A percentile compares a stretch with the other conserved stretches of the same genome.
These are phyloP conservation scores for Pisolithus tinctorius DNA, from an alignment of 768 basidiomycete genomes.

Conservation along the genomic window DNA sequence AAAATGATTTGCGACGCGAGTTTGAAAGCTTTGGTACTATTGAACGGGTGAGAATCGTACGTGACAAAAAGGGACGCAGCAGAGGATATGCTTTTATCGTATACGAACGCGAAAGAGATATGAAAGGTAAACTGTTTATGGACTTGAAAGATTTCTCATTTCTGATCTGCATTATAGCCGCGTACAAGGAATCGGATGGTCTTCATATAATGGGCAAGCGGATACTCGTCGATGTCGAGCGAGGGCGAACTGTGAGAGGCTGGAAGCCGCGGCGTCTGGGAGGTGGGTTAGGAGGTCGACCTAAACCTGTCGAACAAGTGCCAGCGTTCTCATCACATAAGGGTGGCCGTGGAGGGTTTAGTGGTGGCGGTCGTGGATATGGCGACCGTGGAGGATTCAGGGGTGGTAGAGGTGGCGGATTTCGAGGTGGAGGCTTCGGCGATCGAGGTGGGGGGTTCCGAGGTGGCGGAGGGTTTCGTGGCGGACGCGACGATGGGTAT, in stretches of 20 bases:
- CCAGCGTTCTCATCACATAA: conserved; percentile 25
- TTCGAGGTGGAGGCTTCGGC: conserved; percentile 38
- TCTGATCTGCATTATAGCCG: conserved; percentile 42
- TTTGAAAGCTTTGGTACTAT: conserved; percentile 95
- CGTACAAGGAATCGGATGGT: conserved; percentile 98
- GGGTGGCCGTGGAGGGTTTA: conserved; percentile 34
- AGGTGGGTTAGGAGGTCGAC: conserved; percentile 98
- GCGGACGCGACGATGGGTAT: conserved; percentile 39
- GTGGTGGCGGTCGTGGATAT: conserved; percentile 38
- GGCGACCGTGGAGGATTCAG: conserved; percentile 33
- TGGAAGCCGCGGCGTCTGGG: conserved; percentile 97
- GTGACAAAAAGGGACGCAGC: conserved; percentile 82
- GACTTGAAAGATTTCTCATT: conserved; percentile 8
- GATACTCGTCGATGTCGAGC: conserved; percentile 96
- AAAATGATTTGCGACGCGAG: conserved; percentile 87
- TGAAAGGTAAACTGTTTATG: conserved; percentile 71
- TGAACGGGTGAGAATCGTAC: conserved; percentile 89
- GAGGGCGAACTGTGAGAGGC: conserved; percentile 94
- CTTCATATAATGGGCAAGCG: conserved; percentile 94
- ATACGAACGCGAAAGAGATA: conserved; percentile 96
- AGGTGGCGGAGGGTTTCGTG: conserved; percentile 32
- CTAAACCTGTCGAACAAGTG: conserved; percentile 62
- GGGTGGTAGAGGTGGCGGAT: conserved; percentile 38
- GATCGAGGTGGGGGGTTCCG: conserved; percentile 36
- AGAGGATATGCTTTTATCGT: conserved; percentile 96